phyloP scores from a whole-genome alignment of 345 rosid species.

The Hibiscus tridactylites region DNA sequence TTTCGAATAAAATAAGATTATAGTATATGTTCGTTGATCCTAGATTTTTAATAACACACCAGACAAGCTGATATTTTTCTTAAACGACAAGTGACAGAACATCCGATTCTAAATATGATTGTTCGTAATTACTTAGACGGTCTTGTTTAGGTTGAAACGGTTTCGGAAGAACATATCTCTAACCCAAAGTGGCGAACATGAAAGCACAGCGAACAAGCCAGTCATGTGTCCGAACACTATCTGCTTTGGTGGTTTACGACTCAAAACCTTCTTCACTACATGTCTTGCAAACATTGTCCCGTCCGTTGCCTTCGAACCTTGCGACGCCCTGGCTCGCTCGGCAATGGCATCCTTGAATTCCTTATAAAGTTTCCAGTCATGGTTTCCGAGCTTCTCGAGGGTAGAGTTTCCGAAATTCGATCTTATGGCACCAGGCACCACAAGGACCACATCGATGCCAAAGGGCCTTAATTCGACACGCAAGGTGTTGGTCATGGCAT shows the following conservation, averaged over 20 bases:
- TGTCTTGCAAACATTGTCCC: constrained; percentile 40
- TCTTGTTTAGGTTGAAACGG: constrained; percentile 31
- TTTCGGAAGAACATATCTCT: constrained; percentile 46
- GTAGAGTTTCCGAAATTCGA: constrained; percentile 43
- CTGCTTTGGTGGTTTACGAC: constrained; percentile 43
- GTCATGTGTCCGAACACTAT: constrained; percentile 53
- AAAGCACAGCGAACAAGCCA: constrained; percentile 42
- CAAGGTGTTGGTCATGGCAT: constrained; percentile 39
- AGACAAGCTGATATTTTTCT: too few species aligned
- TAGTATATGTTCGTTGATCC: too few species aligned
- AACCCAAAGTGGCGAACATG: constrained; percentile 55
- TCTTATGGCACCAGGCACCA: constrained; percentile 39
- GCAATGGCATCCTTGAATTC: constrained; percentile 43
- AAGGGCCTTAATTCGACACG: constrained; percentile 51
- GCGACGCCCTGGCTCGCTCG: constrained; percentile 50
- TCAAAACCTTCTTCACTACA: constrained; percentile 44
- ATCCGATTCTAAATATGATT: too few species aligned
- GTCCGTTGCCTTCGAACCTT: constrained; percentile 34
- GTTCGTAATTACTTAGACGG: constrained; percentile 11
- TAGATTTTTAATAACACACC: too few species aligned
- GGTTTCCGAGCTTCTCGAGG: constrained; percentile 19
- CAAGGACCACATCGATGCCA: constrained; percentile 36
- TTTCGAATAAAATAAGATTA: too few species aligned
- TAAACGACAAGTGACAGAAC: too few species aligned
- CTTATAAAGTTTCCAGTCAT: constrained; percentile 49